Base-by-base conservation (phyloP, 768 basidiomycete genomes). In the Collybia nuda region DNA sequence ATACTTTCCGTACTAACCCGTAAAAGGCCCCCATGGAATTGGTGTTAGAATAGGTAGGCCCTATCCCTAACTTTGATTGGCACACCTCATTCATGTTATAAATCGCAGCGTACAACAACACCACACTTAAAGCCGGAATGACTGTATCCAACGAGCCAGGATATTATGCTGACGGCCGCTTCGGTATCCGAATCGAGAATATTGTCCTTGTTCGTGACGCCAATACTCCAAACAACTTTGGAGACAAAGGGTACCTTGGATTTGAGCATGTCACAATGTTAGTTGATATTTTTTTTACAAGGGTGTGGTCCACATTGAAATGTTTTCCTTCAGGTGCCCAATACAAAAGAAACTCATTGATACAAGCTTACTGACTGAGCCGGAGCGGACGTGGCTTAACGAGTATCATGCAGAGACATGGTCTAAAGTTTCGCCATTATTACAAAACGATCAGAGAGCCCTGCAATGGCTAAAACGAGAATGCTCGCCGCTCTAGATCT, bases 141-240 rank as follows among this genome's bases (percentile, higher is more conserved):
- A 92, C 92, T 0, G 75, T 98, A 21, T 93, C 93, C 0, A 97
- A 98, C 60, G 94, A 96, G 56, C 94, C 94, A 1, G 93, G 94
- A 7, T 96, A 88, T 65, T 97, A 97, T 64, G 84, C 82, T 6
- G 94, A 98, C 58, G 96, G 94, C 1, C 72, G 77, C 40, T 98
- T 86, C 60, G 96, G 95, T 2, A 93, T 98, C 59, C 85, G 97
- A 3, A 91, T 96, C 58, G 96, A 99, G 70, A 93, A 82, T 66
- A 78, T 98, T 38, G 83, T 94, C 18, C 73, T 96, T 17, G 88
- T 96, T 3, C 77, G 80, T 43, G 78, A 85, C 39, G 85, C 69
- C 8, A 66, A 86, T 47, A 93, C 92, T 0, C 80, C 75, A 6
- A 80, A 84, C 48, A 79, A 92, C 62, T 98, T 95, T 63, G 93